Percentiles rank a stretch among this genome's conserved stretches.
Conservation (phyloP, 148 eudicot species). For the Arctostaphylos glauca region DNA sequence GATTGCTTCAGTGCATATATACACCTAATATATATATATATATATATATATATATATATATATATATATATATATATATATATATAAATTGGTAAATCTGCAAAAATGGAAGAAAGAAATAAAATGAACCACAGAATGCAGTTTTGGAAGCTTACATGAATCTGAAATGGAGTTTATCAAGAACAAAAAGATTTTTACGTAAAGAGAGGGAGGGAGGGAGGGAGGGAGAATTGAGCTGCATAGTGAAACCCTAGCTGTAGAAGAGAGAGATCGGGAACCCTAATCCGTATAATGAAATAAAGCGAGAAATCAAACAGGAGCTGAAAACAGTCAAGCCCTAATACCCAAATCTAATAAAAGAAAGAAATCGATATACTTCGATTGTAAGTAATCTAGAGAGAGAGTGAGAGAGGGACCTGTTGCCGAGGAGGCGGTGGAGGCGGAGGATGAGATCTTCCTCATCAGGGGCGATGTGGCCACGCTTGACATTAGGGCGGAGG, state of each 20-base stretch:
- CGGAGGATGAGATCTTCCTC: constrained; percentile 72
- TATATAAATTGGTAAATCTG: no score
- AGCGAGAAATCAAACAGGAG: neutral
- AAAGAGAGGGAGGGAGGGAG: neutral
- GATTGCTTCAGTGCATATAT: no score
- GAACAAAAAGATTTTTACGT: neutral
- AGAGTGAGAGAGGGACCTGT: constrained; percentile 25
- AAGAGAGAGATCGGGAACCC: neutral
- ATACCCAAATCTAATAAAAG: neutral
- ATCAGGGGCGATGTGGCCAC: constrained; percentile 53
- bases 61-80: no score
- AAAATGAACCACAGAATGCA: neutral
- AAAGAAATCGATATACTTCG: neutral
- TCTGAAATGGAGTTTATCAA: neutral
- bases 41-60: no score
- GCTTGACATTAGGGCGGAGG: constrained; percentile 55
- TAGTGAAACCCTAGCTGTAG: neutral
- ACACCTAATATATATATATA: no score
- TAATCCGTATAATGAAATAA: neutral
- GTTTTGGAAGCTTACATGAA: neutral
- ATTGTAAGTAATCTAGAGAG: neutral
- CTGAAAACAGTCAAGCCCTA: constrained; percentile 1
- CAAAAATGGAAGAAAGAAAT: neutral
- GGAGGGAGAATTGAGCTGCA: neutral
- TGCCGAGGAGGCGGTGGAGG: constrained; percentile 67